Percentiles rank a stretch among this genome's conserved stretches.
phyloP scores from a whole-genome alignment of 202 grass and related monocot genomes.

The Setaria viridis region DNA sequence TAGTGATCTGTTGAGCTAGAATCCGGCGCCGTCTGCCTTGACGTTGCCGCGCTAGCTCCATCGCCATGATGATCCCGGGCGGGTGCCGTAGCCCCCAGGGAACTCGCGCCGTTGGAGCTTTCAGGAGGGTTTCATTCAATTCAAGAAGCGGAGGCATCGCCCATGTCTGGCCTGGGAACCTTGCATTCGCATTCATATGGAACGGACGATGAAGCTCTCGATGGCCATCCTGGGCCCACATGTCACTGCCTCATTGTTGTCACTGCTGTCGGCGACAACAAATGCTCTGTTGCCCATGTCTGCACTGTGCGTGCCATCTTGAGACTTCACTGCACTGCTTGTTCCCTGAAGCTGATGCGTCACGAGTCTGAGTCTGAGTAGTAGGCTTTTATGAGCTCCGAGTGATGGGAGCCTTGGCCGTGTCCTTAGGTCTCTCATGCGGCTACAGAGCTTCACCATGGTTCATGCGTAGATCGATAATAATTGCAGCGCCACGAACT shows the following conservation, averaged over 20 bases:
- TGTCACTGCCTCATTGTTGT: not conserved
- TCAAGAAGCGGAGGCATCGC: conserved; percentile 12
- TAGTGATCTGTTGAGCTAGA: not conserved
- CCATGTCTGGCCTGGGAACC: not conserved
- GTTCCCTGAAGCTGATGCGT: conserved; percentile 17
- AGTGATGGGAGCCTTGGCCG: not conserved
- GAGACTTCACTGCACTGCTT: conserved; percentile 11
- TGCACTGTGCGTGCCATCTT: not conserved
- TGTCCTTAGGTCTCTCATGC: not conserved
- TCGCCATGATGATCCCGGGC: not conserved
- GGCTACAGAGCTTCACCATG: not conserved
- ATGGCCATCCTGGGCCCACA: not conserved
- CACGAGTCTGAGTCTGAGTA: not conserved
- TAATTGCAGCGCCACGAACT: too few relatives aligned
- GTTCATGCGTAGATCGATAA: too few relatives aligned
- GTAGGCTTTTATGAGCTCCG: conserved; percentile 10
- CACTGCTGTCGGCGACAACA: too few relatives aligned
- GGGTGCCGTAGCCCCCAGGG: conserved; percentile 11
- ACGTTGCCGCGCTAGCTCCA: not conserved
- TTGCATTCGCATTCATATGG: not conserved
- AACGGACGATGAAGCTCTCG: not conserved
- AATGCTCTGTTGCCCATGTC: too few relatives aligned
- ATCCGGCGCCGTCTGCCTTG: not conserved
- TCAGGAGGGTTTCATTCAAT: not conserved
- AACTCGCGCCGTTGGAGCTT: conserved; percentile 36